Percentiles rank a stretch among this genome's conserved stretches.
These are phyloP conservation scores for Inga oerstediana DNA, from an alignment of 306 rosid genomes.

Conservation along the genomic window DNA sequence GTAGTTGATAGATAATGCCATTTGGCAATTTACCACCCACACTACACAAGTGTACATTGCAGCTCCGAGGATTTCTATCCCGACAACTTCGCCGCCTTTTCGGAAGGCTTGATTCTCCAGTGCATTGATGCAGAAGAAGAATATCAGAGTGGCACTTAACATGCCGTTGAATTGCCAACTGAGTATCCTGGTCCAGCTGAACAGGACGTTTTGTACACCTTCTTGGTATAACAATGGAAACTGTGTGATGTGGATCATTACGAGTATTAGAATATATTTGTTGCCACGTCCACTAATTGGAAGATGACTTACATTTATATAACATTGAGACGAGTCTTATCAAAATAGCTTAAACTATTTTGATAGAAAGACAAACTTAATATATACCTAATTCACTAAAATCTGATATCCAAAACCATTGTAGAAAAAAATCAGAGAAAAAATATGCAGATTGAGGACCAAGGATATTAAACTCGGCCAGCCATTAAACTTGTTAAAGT, in stretches of 20 bases:
- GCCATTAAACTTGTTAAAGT: too few species aligned
- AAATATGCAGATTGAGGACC: too few species aligned
- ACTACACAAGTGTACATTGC: slow-evolving; percentile 89
- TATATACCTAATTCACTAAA: not conserved
- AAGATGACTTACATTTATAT: too few species aligned
- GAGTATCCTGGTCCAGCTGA: slow-evolving; percentile 80
- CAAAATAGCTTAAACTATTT: too few species aligned
- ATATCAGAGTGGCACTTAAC: slow-evolving; percentile 58
- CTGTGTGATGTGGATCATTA: slow-evolving; percentile 41
- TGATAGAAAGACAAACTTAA: too few species aligned
- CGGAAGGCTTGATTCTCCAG: slow-evolving; percentile 84
- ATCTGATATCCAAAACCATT: too few species aligned
- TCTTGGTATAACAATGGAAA: slow-evolving; percentile 94
- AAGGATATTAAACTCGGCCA: too few species aligned
- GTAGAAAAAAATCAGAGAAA: too few species aligned
- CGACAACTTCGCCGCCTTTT: slow-evolving; percentile 73
- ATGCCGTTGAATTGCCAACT: slow-evolving; percentile 84
- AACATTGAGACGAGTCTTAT: not conserved
- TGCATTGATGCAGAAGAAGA: slow-evolving; percentile 69
- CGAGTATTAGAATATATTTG: not conserved
- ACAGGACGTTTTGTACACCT: slow-evolving; percentile 83
- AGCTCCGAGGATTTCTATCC: slow-evolving; percentile 67
- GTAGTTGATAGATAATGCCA: slow-evolving; percentile 86
- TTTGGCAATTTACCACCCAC: slow-evolving; percentile 95
- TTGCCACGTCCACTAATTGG: not conserved